These are phyloP conservation scores for Dalechampia spathulata DNA, from an alignment of 441 rosid genomes.

Conservation along the genomic window DNA sequence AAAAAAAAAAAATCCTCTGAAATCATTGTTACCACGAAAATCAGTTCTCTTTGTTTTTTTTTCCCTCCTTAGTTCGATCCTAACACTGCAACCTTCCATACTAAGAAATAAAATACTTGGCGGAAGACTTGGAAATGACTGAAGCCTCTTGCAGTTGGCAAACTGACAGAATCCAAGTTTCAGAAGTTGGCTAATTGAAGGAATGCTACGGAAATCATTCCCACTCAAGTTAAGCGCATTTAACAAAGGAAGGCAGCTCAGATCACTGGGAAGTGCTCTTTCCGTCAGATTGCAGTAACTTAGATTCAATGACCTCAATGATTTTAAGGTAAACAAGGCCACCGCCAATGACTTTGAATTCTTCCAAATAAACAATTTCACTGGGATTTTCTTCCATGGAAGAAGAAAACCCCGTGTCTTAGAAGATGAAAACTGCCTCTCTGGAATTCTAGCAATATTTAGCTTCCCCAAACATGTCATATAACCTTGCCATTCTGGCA, in stretches of 20 bases:
- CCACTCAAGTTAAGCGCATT: constrained; percentile 25
- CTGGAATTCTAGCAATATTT: neutral
- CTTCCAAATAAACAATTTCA: too few relatives aligned
- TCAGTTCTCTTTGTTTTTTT: too few relatives aligned
- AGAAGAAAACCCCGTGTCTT: constrained; percentile 8
- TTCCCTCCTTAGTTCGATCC: too few relatives aligned
- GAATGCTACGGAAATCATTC: constrained; percentile 31
- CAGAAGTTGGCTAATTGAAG: constrained; percentile 27
- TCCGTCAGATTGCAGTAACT: constrained; percentile 37
- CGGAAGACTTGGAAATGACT: constrained; percentile 41
- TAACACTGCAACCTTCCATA: constrained; percentile 29
- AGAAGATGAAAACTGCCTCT: neutral
- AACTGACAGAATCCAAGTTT: constrained; percentile 24
- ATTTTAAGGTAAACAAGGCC: constrained; percentile 20
- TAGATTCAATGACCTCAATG: constrained; percentile 28
- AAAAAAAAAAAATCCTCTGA: too few relatives aligned
- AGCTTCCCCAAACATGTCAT: constrained; percentile 12
- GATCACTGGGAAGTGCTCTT: constrained; percentile 26
- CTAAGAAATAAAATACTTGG: constrained; percentile 16
- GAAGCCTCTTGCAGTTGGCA: constrained; percentile 29
- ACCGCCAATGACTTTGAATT: constrained; percentile 9
- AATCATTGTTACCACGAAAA: too few relatives aligned
- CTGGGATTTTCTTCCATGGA: constrained; percentile 5
- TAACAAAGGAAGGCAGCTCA: constrained; percentile 28
- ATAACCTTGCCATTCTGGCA: constrained; percentile 9